Evolutionary conservation across 805 yeast species (phyloP).

Genomic region (Cyberlindnera misumaiensis): DNA sequence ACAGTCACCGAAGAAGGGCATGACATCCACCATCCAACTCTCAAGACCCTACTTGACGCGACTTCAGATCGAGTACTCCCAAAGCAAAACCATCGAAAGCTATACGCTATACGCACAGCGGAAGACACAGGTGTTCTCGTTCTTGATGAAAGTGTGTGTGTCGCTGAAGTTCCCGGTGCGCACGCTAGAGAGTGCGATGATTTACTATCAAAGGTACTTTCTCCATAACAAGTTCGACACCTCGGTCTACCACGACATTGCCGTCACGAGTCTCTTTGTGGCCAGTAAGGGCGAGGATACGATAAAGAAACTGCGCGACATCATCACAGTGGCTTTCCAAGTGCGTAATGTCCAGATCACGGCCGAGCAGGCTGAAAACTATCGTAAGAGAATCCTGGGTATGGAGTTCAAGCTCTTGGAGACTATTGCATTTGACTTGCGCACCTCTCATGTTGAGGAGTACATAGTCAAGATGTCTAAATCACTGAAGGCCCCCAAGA

Average conservation of each 20-base stretch:
- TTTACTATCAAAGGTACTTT: slow-evolving; percentile 64
- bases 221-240: slow-evolving; percentile 57
- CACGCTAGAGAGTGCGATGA: slow-evolving; percentile 64
- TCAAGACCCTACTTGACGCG: slow-evolving; percentile 58
- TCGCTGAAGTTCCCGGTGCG: slow-evolving; percentile 60
- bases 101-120: slow-evolving; percentile 42
- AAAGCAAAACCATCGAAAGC: slow-evolving; percentile 45
- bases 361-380: slow-evolving; percentile 39
- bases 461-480: slow-evolving; percentile 57
- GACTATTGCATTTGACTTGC: slow-evolving; percentile 72
- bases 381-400: slow-evolving; percentile 47
- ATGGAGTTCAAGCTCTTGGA: slow-evolving; percentile 72
- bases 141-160: slow-evolving; percentile 45
- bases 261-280: slow-evolving; percentile 58
- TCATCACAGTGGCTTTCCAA: slow-evolving; percentile 38
- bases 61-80: slow-evolving; percentile 45
- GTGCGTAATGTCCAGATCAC: slow-evolving; percentile 23
- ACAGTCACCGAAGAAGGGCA: slow-evolving; percentile 2
- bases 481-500: slow-evolving; percentile 37
- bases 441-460: slow-evolving; percentile 61
- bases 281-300: slow-evolving; percentile 82
- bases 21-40: slow-evolving; percentile 31
- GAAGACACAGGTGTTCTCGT: slow-evolving; percentile 46
- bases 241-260: slow-evolving; percentile 52
- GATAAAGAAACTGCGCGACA: slow-evolving; percentile 63